A percentile compares a stretch with the other conserved stretches of the same genome.
These are phyloP conservation scores for Ceratobasidium sp. DNA, from an alignment of 1,284 basidiomycete genomes.

Conservation along the genomic window DNA sequence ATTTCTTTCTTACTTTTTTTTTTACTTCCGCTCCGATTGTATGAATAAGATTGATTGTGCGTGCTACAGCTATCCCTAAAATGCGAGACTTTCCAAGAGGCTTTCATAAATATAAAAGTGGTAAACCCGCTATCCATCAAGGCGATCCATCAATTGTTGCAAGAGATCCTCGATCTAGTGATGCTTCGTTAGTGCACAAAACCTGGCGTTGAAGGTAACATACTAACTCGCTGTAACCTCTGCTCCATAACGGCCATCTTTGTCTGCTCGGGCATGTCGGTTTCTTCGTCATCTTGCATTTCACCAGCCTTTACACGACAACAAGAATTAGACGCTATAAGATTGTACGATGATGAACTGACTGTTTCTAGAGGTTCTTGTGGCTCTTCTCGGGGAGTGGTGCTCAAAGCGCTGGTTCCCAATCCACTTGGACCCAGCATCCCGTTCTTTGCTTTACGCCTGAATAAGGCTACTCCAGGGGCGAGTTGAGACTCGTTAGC, in stretches of 20 bases:
- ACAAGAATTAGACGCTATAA: not conserved
- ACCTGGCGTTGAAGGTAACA: no score
- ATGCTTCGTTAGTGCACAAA: not conserved
- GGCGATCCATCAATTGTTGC: slow-evolving; percentile 18
- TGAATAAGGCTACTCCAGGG: slow-evolving; percentile 35
- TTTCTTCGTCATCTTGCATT: slow-evolving; percentile 22
- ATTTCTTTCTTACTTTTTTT: not conserved
- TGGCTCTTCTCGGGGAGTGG: slow-evolving; percentile 23
- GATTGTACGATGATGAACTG: not conserved
- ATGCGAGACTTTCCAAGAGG: not conserved
- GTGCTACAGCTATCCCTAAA: not conserved
- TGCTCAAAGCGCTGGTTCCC: slow-evolving; percentile 38
- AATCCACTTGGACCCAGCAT: slow-evolving; percentile 10
- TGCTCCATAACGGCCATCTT: slow-evolving; percentile 28
- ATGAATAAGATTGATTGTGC: not conserved
- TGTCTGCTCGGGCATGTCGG: not conserved
- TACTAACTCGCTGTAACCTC: slow-evolving; percentile 21
- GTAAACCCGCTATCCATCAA: not conserved
- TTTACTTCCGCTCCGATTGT: not conserved
- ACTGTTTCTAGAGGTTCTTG: slow-evolving; percentile 39
- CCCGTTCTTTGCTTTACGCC: slow-evolving; percentile 12
- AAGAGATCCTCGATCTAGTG: slow-evolving; percentile 33
- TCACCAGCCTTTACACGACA: not conserved
- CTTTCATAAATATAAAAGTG: not conserved
- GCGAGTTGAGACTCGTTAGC: slow-evolving; percentile 34